Percentiles rank a stretch among this genome's conserved stretches.
These are phyloP conservation scores for Daldinia vernicosa DNA, from an alignment of 495 filamentous ascomycete species.

Conservation along the genomic window DNA sequence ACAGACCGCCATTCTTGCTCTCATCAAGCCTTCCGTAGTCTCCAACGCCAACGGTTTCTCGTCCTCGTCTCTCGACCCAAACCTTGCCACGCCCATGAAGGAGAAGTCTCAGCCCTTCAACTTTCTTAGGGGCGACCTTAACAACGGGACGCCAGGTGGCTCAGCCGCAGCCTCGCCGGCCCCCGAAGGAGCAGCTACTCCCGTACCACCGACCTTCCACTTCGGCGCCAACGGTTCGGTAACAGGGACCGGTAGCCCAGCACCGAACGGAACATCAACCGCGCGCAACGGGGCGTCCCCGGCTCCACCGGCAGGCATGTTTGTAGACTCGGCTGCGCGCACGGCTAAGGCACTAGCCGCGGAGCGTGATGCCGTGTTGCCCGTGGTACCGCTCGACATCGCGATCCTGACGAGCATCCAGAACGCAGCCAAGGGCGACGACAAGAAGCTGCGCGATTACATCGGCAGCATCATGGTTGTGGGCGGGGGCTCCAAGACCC, in stretches of 20 bases:
- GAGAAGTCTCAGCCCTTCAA: slow-evolving; percentile 62
- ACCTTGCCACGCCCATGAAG: slow-evolving; percentile 62
- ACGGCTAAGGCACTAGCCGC: slow-evolving; percentile 62
- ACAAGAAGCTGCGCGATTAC: slow-evolving; percentile 91
- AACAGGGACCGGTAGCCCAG: slow-evolving; percentile 56
- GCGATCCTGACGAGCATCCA: slow-evolving; percentile 89
- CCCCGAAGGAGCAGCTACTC: slow-evolving; percentile 77
- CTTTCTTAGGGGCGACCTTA: slow-evolving; percentile 63
- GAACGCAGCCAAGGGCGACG: slow-evolving; percentile 86
- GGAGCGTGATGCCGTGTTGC: slow-evolving; percentile 83
- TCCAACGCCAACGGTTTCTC: slow-evolving; percentile 51
- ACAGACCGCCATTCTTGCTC: slow-evolving; percentile 77
- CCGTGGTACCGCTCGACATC: slow-evolving; percentile 81
- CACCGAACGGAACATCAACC: slow-evolving; percentile 48
- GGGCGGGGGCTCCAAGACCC: slow-evolving; percentile 85
- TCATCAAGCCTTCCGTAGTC: slow-evolving; percentile 68
- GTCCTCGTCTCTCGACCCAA: slow-evolving; percentile 43
- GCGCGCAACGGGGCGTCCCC: slow-evolving; percentile 59
- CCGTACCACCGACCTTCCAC: slow-evolving; percentile 66
- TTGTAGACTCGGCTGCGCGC: slow-evolving; percentile 53
- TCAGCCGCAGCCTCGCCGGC: slow-evolving; percentile 87
- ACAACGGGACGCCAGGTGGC: slow-evolving; percentile 77
- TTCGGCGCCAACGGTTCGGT: slow-evolving; percentile 57
- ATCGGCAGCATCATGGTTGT: slow-evolving; percentile 95
- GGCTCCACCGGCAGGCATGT: slow-evolving; percentile 50